Percentiles rank a stretch among this genome's conserved stretches.
These are phyloP conservation scores for Talaromyces thailandensis DNA, from an alignment of 495 filamentous ascomycete genomes.

Conservation along the genomic window DNA sequence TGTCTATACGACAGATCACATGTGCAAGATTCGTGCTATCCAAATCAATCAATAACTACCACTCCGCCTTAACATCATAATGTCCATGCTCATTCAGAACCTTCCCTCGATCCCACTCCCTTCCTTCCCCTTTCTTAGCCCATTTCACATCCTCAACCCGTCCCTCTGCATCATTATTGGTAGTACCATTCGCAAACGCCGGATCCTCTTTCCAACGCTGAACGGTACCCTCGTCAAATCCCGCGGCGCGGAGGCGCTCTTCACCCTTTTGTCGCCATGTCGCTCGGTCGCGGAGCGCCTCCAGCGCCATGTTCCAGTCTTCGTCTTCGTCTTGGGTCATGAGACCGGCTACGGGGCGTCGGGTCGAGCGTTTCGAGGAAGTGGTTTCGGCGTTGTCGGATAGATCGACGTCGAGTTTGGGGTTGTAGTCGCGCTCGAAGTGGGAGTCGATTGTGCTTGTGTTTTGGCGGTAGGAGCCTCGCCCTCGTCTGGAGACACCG, in stretches of 20 bases:
- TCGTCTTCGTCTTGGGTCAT: slow-evolving; percentile 39
- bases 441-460: slow-evolving; percentile 66
- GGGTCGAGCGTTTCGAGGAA: slow-evolving; percentile 17
- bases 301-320: slow-evolving; percentile 78
- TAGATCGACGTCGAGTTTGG: slow-evolving; percentile 55
- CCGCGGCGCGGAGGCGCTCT: slow-evolving; percentile 65
- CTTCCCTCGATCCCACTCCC: slow-evolving; percentile 90
- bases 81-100: slow-evolving; percentile 56
- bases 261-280: slow-evolving; percentile 74
- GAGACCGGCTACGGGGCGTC: slow-evolving; percentile 30
- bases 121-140: slow-evolving; percentile 67
- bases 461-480: slow-evolving; percentile 50
- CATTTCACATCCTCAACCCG: slow-evolving; percentile 62
- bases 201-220: slow-evolving; percentile 67
- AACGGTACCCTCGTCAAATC: slow-evolving; percentile 71
- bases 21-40: not conserved
- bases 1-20: not conserved
- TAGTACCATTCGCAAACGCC: slow-evolving; percentile 16
- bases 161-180: slow-evolving; percentile 40
- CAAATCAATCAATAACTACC: slow-evolving; percentile 16
- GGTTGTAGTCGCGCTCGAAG: slow-evolving; percentile 73
- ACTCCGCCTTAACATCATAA: slow-evolving; percentile 41
- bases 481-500: slow-evolving; percentile 57
- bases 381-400: slow-evolving; percentile 32
- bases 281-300: slow-evolving; percentile 71